These are phyloP conservation scores for Beauveria bassiana DNA, from an alignment of 2,329 filamentous ascomycete genomes.

Conservation along the genomic window DNA sequence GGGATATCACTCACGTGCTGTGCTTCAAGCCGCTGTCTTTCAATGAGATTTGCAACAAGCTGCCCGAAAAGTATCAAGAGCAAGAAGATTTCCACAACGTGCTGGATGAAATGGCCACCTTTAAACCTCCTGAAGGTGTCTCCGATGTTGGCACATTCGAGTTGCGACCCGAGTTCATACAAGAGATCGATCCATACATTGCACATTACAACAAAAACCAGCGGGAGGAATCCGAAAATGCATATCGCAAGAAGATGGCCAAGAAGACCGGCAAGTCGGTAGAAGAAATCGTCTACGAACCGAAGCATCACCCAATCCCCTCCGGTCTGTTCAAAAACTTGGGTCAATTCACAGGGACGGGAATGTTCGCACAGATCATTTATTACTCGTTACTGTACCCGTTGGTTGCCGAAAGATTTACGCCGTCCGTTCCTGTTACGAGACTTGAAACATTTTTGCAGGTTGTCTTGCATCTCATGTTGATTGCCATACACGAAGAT, in stretches of 20 bases:
- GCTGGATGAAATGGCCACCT: constrained; percentile 79
- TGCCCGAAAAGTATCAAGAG: constrained; percentile 85
- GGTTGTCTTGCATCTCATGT: constrained; percentile 77
- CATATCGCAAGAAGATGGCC: constrained; percentile 80
- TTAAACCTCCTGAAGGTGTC: constrained; percentile 82
- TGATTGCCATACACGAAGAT: constrained; percentile 83
- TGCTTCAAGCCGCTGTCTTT: constrained; percentile 96
- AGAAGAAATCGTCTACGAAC: constrained; percentile 86
- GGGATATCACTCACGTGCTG: constrained; percentile 86
- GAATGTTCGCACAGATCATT: constrained; percentile 82
- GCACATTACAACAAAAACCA: constrained; percentile 97
- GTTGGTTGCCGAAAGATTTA: constrained; percentile 58
- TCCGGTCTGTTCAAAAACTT: constrained; percentile 72
- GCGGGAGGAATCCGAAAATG: constrained; percentile 85
- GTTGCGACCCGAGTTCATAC: constrained; percentile 75
- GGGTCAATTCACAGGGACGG: constrained; percentile 71
- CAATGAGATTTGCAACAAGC: constrained; percentile 77
- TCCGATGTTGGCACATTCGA: constrained; percentile 93
- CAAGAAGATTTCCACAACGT: constrained; percentile 81
- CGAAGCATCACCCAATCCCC: constrained; percentile 67
- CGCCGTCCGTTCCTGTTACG: constrained; percentile 69
- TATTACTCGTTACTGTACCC: constrained; percentile 84
- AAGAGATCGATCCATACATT: constrained; percentile 89
- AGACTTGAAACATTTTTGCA: constrained; percentile 88
- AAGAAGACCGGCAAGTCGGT: constrained; percentile 75